These are phyloP conservation scores for Mrakia blollopis DNA, from an alignment of 768 basidiomycete genomes.

Conservation along the genomic window DNA sequence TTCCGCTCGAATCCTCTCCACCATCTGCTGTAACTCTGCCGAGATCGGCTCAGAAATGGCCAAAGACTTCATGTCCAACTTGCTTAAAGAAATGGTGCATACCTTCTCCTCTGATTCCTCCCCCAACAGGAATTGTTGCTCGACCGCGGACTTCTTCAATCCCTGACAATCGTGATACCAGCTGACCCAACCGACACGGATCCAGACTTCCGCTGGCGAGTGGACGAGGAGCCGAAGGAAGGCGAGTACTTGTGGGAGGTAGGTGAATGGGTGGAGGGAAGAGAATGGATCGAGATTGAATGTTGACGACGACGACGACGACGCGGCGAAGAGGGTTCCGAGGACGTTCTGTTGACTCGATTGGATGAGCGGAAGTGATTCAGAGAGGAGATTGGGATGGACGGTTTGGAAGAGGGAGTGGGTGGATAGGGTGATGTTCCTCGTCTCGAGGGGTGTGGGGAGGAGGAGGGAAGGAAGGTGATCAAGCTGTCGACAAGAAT, in stretches of 20 bases:
- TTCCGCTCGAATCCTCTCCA: too few species aligned
- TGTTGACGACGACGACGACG: neutral
- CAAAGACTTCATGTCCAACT: too few species aligned
- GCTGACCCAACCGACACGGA: neutral
- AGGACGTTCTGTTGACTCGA: neutral
- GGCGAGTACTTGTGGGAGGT: neutral
- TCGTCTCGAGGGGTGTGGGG: neutral
- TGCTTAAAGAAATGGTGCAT: too few species aligned
- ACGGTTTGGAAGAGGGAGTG: neutral
- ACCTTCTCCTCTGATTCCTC: too few species aligned
- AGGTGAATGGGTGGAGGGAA: neutral
- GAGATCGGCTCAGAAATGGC: too few species aligned
- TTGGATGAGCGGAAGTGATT: neutral
- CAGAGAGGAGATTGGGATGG: neutral
- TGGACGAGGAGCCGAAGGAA: neutral
- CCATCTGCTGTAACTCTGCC: too few species aligned
- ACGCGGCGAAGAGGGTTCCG: slow-evolving; percentile 2
- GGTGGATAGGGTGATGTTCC: neutral
- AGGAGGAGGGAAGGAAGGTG: neutral
- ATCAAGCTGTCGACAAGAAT: neutral
- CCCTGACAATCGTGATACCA: neutral
- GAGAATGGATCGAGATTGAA: neutral
- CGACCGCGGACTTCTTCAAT: neutral
- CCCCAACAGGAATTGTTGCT: too few species aligned
- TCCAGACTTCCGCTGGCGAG: neutral